These are phyloP conservation scores for Juglanconis oblonga DNA, from an alignment of 2,329 filamentous ascomycete species.

Conservation along the genomic window DNA sequence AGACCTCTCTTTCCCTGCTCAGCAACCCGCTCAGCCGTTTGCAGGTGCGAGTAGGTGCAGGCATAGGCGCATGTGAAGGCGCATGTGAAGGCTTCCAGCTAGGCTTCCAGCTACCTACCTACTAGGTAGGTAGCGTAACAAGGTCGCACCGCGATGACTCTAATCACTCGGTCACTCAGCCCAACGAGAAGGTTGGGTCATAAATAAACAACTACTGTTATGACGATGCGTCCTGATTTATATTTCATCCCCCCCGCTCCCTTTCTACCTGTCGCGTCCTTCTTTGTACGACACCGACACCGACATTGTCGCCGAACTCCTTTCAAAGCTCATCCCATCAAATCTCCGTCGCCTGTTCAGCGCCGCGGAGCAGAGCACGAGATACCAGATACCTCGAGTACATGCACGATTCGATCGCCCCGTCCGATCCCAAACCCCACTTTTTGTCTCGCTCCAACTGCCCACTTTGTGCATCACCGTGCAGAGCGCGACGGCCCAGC, in stretches of 20 bases:
- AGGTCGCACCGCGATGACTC: neutral
- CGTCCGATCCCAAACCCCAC: neutral
- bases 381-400: neutral
- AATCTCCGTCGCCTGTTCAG: slow-evolving; percentile 7
- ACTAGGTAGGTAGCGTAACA: no score
- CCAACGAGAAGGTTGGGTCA: neutral
- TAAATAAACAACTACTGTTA: neutral
- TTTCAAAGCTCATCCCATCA: neutral
- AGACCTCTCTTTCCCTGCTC: no score
- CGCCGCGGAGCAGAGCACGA: neutral
- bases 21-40: no score
- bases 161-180: neutral
- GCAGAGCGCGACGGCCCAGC: neutral
- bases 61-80: no score
- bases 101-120: no score
- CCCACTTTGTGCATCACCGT: slow-evolving; percentile 1
- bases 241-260: neutral
- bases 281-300: no score
- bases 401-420: neutral
- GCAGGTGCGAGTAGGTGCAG: no score
- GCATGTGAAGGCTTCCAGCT: no score
- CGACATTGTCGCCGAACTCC: no score
- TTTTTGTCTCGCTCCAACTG: neutral
- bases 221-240: neutral
- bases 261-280: neutral